Conservation (phyloP, 805 yeast genomes). For the Kodamaea fukazawae region DNA sequence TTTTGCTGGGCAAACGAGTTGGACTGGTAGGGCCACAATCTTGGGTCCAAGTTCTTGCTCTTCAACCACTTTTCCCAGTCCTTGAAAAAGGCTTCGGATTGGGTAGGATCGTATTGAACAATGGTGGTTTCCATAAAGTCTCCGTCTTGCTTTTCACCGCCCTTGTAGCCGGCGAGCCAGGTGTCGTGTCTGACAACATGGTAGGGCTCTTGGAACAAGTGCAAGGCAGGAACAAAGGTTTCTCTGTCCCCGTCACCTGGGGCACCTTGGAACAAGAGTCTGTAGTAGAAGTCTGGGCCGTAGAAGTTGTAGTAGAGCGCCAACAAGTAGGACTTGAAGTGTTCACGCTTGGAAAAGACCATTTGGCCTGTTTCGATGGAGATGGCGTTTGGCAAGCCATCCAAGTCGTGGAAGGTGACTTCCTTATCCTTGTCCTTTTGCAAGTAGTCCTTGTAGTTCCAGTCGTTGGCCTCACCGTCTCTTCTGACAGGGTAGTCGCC, state of each 20-base stretch:
- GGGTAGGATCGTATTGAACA: constrained; percentile 22
- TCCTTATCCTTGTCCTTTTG: constrained; percentile 15
- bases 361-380: constrained; percentile 38
- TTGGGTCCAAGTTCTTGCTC: constrained; percentile 15
- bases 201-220: constrained; percentile 33
- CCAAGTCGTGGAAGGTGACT: constrained; percentile 31
- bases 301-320: constrained; percentile 34
- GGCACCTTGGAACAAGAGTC: constrained; percentile 34
- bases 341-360: constrained; percentile 33
- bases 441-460: constrained; percentile 20
- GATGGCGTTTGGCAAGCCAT: constrained; percentile 26
- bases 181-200: constrained; percentile 24
- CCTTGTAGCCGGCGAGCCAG: constrained; percentile 21
- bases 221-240: constrained; percentile 38
- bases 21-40: constrained; percentile 18
- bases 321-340: constrained; percentile 28
- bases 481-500: constrained; percentile 30
- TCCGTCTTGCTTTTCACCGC: constrained; percentile 6
- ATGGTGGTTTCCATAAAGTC: constrained; percentile 22
- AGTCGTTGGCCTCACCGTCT: constrained; percentile 28
- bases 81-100: constrained; percentile 11
- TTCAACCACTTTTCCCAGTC: constrained; percentile 30
- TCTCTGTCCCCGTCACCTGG: constrained; percentile 37
- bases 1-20: constrained; percentile 13
- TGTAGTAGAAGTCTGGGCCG: constrained; percentile 28